These are phyloP conservation scores for Saccharomyces paradoxus DNA, from an alignment of 805 yeast genomes.

Conservation along the genomic window DNA sequence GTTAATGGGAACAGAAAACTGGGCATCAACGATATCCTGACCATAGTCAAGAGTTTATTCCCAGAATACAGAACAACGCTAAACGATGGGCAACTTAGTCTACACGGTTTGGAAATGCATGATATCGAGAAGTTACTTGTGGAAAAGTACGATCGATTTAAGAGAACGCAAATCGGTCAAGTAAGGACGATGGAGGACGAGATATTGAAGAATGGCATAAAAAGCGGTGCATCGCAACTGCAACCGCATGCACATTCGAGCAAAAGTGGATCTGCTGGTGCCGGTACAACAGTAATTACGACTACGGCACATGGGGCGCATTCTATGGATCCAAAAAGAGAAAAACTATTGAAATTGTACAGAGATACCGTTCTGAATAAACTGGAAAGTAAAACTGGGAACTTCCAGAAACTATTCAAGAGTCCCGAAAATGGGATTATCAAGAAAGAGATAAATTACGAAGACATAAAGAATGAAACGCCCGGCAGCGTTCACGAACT, in stretches of 20 bases:
- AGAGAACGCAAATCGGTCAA: constrained; percentile 8
- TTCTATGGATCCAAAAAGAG: constrained; percentile 22
- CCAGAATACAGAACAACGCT: constrained; percentile 23
- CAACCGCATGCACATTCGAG: not conserved
- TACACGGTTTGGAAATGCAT: constrained; percentile 23
- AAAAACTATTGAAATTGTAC: constrained; percentile 24
- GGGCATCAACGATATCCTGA: constrained; percentile 26
- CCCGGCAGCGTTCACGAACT: constrained; percentile 27
- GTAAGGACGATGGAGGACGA: constrained; percentile 17
- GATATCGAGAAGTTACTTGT: constrained; percentile 14
- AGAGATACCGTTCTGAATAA: constrained; percentile 29
- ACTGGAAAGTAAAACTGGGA: constrained; percentile 21
- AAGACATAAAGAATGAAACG: constrained; percentile 18
- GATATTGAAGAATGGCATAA: constrained; percentile 4
- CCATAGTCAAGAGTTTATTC: constrained; percentile 22
- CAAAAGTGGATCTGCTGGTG: constrained; percentile 1
- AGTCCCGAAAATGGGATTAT: constrained; percentile 5
- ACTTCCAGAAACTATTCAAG: constrained; percentile 16
- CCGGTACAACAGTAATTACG: not conserved
- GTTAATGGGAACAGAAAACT: constrained; percentile 8
- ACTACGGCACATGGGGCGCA: not conserved
- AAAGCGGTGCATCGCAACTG: not conserved
- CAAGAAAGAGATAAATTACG: constrained; percentile 12
- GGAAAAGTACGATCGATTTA: constrained; percentile 13
- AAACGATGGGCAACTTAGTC: constrained; percentile 28